Percentiles rank a stretch among this genome's conserved stretches.
Evolutionary conservation across 106 monocot genomes (phyloP).

Genomic region (Acanthochlamys bracteata): DNA sequence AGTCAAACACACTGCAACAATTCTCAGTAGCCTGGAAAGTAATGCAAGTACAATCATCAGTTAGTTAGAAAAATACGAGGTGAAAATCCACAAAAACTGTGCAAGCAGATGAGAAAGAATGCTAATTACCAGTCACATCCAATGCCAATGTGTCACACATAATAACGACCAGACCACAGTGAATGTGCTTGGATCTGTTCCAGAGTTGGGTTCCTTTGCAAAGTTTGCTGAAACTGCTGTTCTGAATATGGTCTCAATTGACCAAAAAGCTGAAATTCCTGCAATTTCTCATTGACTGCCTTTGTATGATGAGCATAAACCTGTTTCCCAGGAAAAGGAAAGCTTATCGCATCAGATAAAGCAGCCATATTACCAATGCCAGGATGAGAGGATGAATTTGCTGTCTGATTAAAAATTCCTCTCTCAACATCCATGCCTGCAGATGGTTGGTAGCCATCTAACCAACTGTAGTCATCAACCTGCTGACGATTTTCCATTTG

Average conservation of each 20-base stretch:
- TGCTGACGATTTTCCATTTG: conserved; percentile 19
- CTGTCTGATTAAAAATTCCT: conserved; percentile 16
- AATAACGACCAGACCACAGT: conserved; percentile 45
- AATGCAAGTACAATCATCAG: not conserved
- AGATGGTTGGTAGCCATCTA: conserved; percentile 65
- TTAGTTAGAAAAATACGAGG: not conserved
- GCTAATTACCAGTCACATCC: conserved; percentile 23
- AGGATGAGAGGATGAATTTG: conserved; percentile 6
- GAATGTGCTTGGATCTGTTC: conserved; percentile 52
- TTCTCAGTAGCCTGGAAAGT: conserved; percentile 18
- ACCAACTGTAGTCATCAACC: conserved; percentile 80
- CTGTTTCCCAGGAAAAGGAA: conserved; percentile 76
- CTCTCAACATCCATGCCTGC: conserved; percentile 14
- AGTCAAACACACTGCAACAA: conserved; percentile 19
- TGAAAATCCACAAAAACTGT: not conserved
- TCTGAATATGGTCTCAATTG: conserved; percentile 28
- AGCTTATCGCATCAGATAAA: conserved; percentile 25
- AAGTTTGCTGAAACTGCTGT: conserved; percentile 24
- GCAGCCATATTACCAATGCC: conserved; percentile 7
- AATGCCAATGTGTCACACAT: conserved; percentile 45
- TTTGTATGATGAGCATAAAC: conserved; percentile 19
- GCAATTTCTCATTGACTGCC: conserved; percentile 29
- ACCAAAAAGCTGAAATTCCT: conserved; percentile 64
- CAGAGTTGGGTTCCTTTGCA: conserved; percentile 21
- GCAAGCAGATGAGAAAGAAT: not conserved